Percentiles rank a stretch among this genome's conserved stretches.
These are phyloP conservation scores for Mrakia frigida DNA, from an alignment of 768 basidiomycete species.

Conservation along the genomic window DNA sequence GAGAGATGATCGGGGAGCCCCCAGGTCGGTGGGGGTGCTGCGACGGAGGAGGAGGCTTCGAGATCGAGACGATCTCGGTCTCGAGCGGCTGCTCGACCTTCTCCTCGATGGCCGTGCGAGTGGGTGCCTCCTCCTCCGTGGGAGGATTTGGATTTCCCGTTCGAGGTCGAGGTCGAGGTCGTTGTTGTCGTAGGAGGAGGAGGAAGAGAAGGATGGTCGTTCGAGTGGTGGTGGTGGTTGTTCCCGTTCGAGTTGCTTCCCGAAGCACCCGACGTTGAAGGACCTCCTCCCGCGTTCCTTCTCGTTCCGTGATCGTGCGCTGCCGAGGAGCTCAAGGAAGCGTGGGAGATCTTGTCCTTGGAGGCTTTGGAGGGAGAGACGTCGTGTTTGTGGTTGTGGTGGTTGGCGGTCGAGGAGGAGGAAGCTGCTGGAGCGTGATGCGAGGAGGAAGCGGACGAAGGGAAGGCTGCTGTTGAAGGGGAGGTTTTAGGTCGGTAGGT, in stretches of 20 bases:
- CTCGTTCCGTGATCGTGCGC: conserved; percentile 31
- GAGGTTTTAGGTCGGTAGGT: conserved; percentile 47
- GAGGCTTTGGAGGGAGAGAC: conserved; percentile 5
- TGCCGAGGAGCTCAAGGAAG: conserved; percentile 39
- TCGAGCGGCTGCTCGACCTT: neutral
- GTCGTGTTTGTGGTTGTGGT: too few relatives aligned
- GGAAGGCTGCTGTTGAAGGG: conserved; percentile 6
- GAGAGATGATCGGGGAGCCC: conserved; percentile 86
- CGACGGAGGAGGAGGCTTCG: neutral
- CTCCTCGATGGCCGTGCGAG: conserved; percentile 74
- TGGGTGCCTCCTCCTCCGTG: conserved; percentile 45
- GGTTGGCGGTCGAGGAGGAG: neutral
- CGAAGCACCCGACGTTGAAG: conserved; percentile 22
- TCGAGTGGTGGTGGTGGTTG: neutral
- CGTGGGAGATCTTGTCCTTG: conserved; percentile 28
- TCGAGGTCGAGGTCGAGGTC: too few relatives aligned
- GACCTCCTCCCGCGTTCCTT: conserved; percentile 30
- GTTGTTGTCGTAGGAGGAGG: too few relatives aligned
- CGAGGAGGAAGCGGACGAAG: conserved; percentile 6
- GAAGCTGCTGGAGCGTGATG: conserved; percentile 30
- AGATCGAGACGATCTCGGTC: conserved; percentile 10
- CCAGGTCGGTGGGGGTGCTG: conserved; percentile 56
- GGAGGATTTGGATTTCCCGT: neutral
- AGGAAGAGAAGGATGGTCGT: too few relatives aligned
- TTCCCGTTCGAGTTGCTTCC: neutral